Evolutionary conservation across 139 green algal species (phyloP).

Genomic region (Micractinium sp.): DNA sequence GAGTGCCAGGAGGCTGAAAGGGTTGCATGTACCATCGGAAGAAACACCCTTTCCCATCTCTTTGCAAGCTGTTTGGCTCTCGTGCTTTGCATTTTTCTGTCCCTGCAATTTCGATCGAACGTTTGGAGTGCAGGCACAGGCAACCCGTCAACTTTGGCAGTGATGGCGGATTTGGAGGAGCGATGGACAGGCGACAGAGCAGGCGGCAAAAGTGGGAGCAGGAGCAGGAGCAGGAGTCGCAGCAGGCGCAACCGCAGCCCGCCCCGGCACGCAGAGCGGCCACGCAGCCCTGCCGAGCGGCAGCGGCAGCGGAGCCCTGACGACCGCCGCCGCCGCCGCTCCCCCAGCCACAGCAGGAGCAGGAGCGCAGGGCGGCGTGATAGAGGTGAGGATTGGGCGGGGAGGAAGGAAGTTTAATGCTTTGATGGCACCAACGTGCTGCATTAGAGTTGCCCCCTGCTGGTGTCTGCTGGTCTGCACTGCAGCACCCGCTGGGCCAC

Average conservation of each 20-base stretch:
- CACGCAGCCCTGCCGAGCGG: not conserved
- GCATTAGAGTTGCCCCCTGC: not conserved
- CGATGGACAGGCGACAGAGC: not conserved
- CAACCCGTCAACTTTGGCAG: not conserved
- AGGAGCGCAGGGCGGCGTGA: not conserved
- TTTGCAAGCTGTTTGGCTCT: not conserved
- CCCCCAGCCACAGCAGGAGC: slow-evolving; percentile 7
- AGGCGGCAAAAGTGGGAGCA: not conserved
- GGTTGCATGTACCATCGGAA: not conserved
- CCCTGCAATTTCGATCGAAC: not conserved
- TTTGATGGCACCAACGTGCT: not conserved
- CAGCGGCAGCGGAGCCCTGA: not conserved
- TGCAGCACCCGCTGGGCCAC: not conserved
- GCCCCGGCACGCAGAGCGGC: not conserved
- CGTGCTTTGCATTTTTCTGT: not conserved
- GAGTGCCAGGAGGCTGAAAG: not conserved
- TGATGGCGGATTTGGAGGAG: not conserved
- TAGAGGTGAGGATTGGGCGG: not conserved
- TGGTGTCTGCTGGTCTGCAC: not conserved
- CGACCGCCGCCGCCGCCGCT: slow-evolving; percentile 6
- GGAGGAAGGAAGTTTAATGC: no score
- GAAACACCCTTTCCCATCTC: not conserved
- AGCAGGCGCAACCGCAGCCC: slow-evolving; percentile 9
- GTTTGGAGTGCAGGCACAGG: not conserved
- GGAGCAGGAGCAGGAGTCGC: slow-evolving; percentile 13